phyloP scores from a whole-genome alignment of 192 early-diverging fungal genomes.

The Coemansia sp. region DNA sequence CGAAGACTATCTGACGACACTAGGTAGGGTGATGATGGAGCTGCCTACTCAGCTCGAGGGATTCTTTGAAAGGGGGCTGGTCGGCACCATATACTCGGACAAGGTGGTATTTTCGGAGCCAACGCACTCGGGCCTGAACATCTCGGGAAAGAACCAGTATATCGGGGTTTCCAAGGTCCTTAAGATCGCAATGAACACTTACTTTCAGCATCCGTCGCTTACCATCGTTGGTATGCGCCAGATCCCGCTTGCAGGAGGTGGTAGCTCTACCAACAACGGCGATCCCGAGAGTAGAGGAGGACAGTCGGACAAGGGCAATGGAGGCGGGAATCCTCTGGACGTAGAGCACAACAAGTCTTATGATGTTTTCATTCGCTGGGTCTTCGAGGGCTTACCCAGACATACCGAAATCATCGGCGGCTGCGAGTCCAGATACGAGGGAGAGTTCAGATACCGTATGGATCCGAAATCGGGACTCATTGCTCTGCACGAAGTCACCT shows the following conservation, averaged over 20 bases:
- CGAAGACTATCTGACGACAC: slow-evolving; percentile 29
- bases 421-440: slow-evolving; percentile 37
- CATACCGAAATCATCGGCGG: slow-evolving; percentile 37
- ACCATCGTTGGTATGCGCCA: slow-evolving; percentile 32
- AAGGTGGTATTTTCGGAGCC: slow-evolving; percentile 32
- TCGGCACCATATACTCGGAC: slow-evolving; percentile 18
- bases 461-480: slow-evolving; percentile 29
- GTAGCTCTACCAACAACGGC: neutral
- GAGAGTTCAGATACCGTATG: slow-evolving; percentile 47
- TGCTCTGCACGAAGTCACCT: slow-evolving; percentile 42
- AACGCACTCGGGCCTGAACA: slow-evolving; percentile 31
- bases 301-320: neutral
- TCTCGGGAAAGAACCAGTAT: slow-evolving; percentile 30
- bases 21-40: slow-evolving; percentile 42
- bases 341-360: neutral
- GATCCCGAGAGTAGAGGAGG: neutral
- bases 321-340: neutral
- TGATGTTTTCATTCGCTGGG: slow-evolving; percentile 47
- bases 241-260: neutral
- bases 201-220: slow-evolving; percentile 22
- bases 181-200: slow-evolving; percentile 37
- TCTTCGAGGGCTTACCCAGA: slow-evolving; percentile 47
- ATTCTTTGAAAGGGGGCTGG: slow-evolving; percentile 34
- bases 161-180: slow-evolving; percentile 30
- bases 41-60: slow-evolving; percentile 45